phyloP scores from a whole-genome alignment of 495 filamentous ascomycete species.

The Ramalina intermedia region DNA sequence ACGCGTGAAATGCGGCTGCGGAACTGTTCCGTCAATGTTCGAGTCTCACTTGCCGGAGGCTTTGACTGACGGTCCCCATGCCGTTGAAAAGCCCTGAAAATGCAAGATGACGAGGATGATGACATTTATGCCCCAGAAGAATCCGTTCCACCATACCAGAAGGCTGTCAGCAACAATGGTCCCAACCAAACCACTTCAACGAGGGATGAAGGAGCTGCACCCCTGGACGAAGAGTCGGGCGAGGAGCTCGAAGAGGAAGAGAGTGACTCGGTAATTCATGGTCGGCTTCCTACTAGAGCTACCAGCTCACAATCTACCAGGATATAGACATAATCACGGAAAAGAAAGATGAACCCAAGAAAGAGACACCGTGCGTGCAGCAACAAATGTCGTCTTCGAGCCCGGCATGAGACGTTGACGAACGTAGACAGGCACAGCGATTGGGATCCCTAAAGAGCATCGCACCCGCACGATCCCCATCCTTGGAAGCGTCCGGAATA shows the following conservation, averaged over 20 bases:
- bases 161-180: neutral
- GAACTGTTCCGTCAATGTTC: neutral
- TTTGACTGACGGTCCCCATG: neutral
- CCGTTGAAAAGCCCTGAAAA: neutral
- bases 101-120: slow-evolving; percentile 37
- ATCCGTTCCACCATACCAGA: slow-evolving; percentile 17
- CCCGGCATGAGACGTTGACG: slow-evolving; percentile 1
- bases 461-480: slow-evolving; percentile 34
- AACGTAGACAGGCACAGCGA: slow-evolving; percentile 15
- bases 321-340: slow-evolving; percentile 95
- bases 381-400: slow-evolving; percentile 25
- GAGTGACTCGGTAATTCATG: slow-evolving; percentile 29
- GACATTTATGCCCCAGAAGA: slow-evolving; percentile 40
- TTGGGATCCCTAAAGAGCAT: slow-evolving; percentile 39
- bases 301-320: slow-evolving; percentile 29
- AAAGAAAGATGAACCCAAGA: slow-evolving; percentile 57
- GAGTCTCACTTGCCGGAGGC: neutral
- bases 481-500: slow-evolving; percentile 6
- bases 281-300: slow-evolving; percentile 1
- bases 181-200: neutral
- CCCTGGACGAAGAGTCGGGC: slow-evolving; percentile 55
- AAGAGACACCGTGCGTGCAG: slow-evolving; percentile 41
- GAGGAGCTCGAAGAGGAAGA: slow-evolving; percentile 55
- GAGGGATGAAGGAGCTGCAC: neutral
- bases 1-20: neutral